phyloP scores from a whole-genome alignment of 768 basidiomycete genomes.

The Termitomyces sp. region DNA sequence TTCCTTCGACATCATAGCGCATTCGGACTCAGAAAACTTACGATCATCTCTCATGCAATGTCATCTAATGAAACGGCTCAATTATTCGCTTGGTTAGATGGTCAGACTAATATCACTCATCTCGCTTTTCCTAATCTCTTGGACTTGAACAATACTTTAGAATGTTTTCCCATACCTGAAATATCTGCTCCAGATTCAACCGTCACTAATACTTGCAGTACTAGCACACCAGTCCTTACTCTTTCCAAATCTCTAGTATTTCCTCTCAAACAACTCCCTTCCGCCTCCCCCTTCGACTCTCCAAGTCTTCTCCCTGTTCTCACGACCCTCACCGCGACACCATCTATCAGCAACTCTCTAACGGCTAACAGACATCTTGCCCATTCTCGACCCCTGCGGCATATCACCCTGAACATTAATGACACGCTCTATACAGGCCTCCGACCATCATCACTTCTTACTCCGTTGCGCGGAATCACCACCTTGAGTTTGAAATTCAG shows the following conservation, averaged over 20 bases:
- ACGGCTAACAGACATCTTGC: constrained; percentile 5
- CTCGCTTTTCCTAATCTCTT: constrained; percentile 36
- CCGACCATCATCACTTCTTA: constrained; percentile 36
- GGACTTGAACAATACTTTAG: constrained; percentile 12
- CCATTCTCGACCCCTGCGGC: constrained; percentile 22
- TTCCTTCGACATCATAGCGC: constrained; percentile 37
- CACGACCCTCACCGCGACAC: constrained; percentile 30
- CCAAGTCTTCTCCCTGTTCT: constrained; percentile 36
- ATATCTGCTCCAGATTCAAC: background rate
- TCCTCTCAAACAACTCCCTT: constrained; percentile 6
- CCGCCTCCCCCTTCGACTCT: constrained; percentile 20
- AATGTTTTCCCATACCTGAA: constrained; percentile 3
- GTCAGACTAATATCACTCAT: constrained; percentile 33
- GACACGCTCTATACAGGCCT: constrained; percentile 41
- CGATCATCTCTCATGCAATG: constrained; percentile 28
- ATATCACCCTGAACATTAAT: constrained; percentile 34
- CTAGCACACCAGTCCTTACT: constrained; percentile 3
- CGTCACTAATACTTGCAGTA: constrained; percentile 3
- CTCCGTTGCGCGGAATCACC: constrained; percentile 25
- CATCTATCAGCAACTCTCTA: constrained; percentile 25
- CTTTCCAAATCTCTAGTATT: constrained; percentile 9
- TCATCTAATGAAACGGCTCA: constrained; percentile 25
- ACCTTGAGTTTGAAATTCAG: constrained; percentile 31
- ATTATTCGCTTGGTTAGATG: constrained; percentile 37
- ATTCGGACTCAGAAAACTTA: constrained; percentile 34